Evolutionary conservation across 177 flowering plant species (phyloP).

Genomic region (Vitis hybrid): DNA sequence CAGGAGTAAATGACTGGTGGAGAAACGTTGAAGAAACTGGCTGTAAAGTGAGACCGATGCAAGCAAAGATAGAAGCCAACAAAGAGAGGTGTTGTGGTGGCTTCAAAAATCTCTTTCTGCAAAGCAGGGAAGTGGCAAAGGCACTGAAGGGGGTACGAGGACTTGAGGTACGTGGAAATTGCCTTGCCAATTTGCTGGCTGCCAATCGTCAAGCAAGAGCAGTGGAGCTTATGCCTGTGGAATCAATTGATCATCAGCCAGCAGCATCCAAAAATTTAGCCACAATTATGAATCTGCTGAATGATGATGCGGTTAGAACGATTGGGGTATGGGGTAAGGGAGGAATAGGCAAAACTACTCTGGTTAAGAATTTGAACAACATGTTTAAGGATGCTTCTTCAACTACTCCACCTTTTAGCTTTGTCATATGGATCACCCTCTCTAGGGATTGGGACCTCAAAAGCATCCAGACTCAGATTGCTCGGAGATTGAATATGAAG

Average conservation of each 20-base stretch:
- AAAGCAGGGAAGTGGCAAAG: no score
- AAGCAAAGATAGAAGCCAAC: no score
- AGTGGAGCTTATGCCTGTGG: constrained; percentile 18
- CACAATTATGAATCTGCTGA: constrained; percentile 1
- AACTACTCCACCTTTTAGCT: constrained; percentile 9
- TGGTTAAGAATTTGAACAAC: constrained; percentile 21
- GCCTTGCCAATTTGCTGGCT: no score
- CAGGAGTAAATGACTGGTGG: no score
- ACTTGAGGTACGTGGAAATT: no score
- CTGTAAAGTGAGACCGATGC: no score
- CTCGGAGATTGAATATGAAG: no score
- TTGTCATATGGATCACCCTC: constrained; percentile 14
- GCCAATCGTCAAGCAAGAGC: background rate
- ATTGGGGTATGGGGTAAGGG: constrained; percentile 30
- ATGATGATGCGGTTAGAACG: background rate
- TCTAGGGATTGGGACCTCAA: background rate
- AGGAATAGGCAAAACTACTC: constrained; percentile 28
- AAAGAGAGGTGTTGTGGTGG: no score
- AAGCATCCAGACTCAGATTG: background rate
- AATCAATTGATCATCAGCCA: constrained; percentile 11
- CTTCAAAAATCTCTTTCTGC: no score
- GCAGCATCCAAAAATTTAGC: constrained; percentile 1
- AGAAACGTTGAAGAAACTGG: no score
- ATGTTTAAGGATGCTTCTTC: background rate
- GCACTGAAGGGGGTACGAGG: no score